Conservation (phyloP, 2,329 filamentous ascomycete genomes). For the Fusarium odoratissimum region DNA sequence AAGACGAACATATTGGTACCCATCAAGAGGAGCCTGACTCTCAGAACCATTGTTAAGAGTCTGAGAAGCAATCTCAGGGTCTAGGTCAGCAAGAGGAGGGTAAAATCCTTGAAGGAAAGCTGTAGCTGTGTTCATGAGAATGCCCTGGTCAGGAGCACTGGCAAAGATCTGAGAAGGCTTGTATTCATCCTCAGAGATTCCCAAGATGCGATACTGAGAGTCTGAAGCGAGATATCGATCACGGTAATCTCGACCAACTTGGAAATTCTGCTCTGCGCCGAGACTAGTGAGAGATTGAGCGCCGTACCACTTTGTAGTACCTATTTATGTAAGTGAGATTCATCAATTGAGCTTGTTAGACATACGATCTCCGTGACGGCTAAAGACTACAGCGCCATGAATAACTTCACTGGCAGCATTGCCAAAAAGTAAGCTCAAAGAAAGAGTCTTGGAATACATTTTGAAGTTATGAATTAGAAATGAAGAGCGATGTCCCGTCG, state of each 20-base stretch:
- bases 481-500: not conserved
- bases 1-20: conserved; percentile 52
- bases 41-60: conserved; percentile 49
- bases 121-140: conserved; percentile 51
- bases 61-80: conserved; percentile 43
- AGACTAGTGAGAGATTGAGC: conserved; percentile 49
- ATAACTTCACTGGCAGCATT: conserved; percentile 46
- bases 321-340: conserved; percentile 30
- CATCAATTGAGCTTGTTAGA: not conserved
- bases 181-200: conserved; percentile 50
- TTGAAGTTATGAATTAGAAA: too few species aligned
- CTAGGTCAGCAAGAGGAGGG: conserved; percentile 46
- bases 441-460: conserved; percentile 18
- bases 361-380: conserved; percentile 51
- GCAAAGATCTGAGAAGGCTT: conserved; percentile 49
- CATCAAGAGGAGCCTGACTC: conserved; percentile 46
- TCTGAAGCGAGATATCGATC: conserved; percentile 40
- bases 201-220: conserved; percentile 47
- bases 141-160: conserved; percentile 48
- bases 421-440: conserved; percentile 8
- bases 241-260: conserved; percentile 43
- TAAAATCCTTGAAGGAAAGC: conserved; percentile 53
- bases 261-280: conserved; percentile 49
- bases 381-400: conserved; percentile 50
- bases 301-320: conserved; percentile 51